Evolutionary conservation across 2,329 filamentous ascomycete genomes (phyloP).

Genomic region (Penicillium hordei): DNA sequence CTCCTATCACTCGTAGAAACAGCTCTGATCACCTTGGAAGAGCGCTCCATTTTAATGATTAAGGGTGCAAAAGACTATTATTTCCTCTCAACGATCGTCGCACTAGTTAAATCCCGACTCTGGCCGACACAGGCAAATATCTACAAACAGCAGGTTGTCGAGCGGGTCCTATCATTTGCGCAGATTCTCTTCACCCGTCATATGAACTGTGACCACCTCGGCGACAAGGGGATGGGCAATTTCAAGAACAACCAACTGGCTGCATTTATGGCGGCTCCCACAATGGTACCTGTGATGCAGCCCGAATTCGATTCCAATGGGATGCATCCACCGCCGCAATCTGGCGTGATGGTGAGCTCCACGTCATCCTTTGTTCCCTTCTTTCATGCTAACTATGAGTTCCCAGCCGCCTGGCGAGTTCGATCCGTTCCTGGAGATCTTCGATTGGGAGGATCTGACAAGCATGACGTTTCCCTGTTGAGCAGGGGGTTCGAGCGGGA

Average conservation of each 20-base stretch:
- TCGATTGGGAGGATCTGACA: constrained; percentile 37
- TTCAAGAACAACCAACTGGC: constrained; percentile 34
- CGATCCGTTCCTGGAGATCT: constrained; percentile 37
- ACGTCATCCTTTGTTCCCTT: not conserved
- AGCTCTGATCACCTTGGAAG: constrained; percentile 32
- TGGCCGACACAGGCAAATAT: constrained; percentile 35
- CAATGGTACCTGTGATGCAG: constrained; percentile 23
- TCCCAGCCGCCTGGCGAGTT: constrained; percentile 29
- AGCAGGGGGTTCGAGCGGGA: not conserved
- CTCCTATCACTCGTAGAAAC: constrained; percentile 36
- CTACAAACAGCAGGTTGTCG: constrained; percentile 38
- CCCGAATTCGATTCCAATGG: constrained; percentile 22
- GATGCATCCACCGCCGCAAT: constrained; percentile 23
- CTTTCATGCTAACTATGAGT: constrained; percentile 6
- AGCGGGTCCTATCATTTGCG: constrained; percentile 38
- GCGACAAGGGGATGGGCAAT: constrained; percentile 30
- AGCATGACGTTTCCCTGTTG: constrained; percentile 29
- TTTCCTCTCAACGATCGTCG: constrained; percentile 39
- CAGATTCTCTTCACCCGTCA: constrained; percentile 38
- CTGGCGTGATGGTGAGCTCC: constrained; percentile 28
- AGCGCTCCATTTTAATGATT: constrained; percentile 32
- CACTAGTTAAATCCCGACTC: constrained; percentile 36
- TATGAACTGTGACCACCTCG: constrained; percentile 35
- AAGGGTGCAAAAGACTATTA: constrained; percentile 44
- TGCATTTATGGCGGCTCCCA: constrained; percentile 23